Evolutionary conservation across 306 rosid species (phyloP).

Genomic region (Glycine tomentella): DNA sequence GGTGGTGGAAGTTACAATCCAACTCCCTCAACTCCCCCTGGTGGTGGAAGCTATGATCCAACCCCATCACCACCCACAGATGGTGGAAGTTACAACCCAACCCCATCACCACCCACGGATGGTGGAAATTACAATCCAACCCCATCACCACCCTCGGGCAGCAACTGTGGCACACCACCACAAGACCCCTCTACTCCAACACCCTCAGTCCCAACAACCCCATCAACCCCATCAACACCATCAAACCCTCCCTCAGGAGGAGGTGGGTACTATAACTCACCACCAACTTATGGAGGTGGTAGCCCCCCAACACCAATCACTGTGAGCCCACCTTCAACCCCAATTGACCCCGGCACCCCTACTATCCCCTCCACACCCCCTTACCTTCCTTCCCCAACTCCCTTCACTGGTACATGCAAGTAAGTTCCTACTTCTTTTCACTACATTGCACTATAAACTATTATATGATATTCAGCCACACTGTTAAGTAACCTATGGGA

Average conservation of each 20-base stretch:
- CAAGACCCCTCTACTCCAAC: slow-evolving; percentile 14
- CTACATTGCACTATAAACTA: slow-evolving; percentile 37
- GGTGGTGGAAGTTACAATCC: too few relatives aligned
- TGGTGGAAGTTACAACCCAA: too few relatives aligned
- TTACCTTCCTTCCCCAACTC: slow-evolving; percentile 74
- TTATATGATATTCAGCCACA: slow-evolving; percentile 9
- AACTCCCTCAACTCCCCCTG: too few relatives aligned
- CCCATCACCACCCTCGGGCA: slow-evolving; percentile 63
- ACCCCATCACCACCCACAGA: too few relatives aligned
- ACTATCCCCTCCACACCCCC: slow-evolving; percentile 65
- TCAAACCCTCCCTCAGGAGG: slow-evolving; percentile 61
- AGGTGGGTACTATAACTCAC: slow-evolving; percentile 59
- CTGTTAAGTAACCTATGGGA: slow-evolving; percentile 12
- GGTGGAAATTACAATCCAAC: slow-evolving; percentile 58
- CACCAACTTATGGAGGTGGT: slow-evolving; percentile 53
- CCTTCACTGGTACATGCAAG: slow-evolving; percentile 90
- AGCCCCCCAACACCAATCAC: slow-evolving; percentile 70
- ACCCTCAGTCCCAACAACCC: too few relatives aligned
- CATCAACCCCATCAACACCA: slow-evolving; percentile 57
- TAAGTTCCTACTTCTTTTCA: slow-evolving; percentile 55
- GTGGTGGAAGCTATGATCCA: too few relatives aligned
- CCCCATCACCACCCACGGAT: slow-evolving; percentile 59
- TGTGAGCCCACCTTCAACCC: slow-evolving; percentile 62
- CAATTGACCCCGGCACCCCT: slow-evolving; percentile 63
- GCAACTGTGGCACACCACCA: slow-evolving; percentile 61